Base-by-base conservation (phyloP, 495 filamentous ascomycete species). In the Podospora bellae-mahoneyi region DNA sequence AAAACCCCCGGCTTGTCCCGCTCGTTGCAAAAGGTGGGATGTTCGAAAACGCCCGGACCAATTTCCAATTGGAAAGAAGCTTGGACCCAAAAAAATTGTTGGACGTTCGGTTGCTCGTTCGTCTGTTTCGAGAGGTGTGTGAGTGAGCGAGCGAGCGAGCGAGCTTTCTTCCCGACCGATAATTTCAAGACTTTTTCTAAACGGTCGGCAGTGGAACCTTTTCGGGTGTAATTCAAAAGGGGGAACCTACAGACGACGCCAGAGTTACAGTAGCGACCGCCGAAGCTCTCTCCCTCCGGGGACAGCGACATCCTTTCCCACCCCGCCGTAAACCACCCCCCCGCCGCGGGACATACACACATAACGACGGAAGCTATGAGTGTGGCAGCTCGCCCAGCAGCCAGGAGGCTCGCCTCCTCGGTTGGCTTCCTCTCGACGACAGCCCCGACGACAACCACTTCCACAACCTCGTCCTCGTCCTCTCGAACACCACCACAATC, bases 401-500 rank as follows among this genome's bases (percentile, higher is more conserved):
- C 73, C 68, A 73, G 77, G 73, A 76, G 74, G 60, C 66, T 80
- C 32, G 18, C 78, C 44, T 19, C 78, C 72, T 74, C 74, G 39
- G 13, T 48, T 48, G 39, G 39, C 39, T 10, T 48, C 15, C 39
- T 48, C 39, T 48, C 39, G 9, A 13, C 65, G 67, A 71, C 72
- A 67, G 72, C 68, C 34, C n/a, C 65, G 55, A 28, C 19, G 62
- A 27, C 65, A 27, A 44, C 19, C 58, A 34, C 60, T 67, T 15
- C 65, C 9, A 10, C 56, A 4, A 4, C 64, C 59, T 13, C 66
- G 4, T 28, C 64, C 13, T 19, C n/a, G n/a, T 58, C 55, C 55
- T 58, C 55, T 20, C 55, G 23, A 58, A 58, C 4, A 27, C 18
- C 69, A 32, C 67, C 71, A 65, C 66, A 71, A 55, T 65, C 73